Percentiles rank a stretch among this genome's conserved stretches.
Evolutionary conservation across 2,329 filamentous ascomycete species (phyloP).

Genomic region (Colletotrichum sp.): DNA sequence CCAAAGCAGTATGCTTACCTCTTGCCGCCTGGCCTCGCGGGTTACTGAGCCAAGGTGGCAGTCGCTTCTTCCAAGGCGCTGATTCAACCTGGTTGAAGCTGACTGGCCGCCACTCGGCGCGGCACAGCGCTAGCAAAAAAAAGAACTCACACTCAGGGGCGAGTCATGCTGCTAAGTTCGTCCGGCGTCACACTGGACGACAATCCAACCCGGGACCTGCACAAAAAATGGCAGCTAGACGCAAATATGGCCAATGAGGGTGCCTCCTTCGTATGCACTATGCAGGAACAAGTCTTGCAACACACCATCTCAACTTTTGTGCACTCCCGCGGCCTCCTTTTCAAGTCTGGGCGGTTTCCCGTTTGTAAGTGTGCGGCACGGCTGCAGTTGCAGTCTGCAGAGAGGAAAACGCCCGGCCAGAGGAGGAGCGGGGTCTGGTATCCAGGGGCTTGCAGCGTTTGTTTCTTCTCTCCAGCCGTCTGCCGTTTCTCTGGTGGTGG

Average conservation of each 20-base stretch:
- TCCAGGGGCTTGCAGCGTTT: slow-evolving; percentile 1
- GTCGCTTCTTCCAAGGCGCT: neutral
- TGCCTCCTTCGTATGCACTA: neutral
- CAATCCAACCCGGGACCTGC: neutral
- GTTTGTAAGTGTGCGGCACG: neutral
- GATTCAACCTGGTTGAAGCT: neutral
- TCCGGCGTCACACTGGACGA: slow-evolving; percentile 9
- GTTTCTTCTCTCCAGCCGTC: slow-evolving; percentile 1
- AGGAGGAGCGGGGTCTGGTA: neutral
- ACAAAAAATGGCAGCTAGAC: neutral
- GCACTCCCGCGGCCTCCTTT: slow-evolving; percentile 8
- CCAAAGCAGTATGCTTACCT: neutral
- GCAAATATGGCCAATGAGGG: neutral
- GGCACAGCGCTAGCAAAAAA: slow-evolving; percentile 3
- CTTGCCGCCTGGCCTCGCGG: neutral
- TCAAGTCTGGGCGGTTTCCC: slow-evolving; percentile 1
- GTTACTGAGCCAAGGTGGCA: neutral
- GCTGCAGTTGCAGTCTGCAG: neutral
- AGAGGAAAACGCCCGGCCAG: neutral
- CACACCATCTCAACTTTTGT: slow-evolving; percentile 12
- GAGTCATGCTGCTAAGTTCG: slow-evolving; percentile 4
- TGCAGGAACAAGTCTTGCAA: slow-evolving; percentile 10
- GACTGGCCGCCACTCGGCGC: slow-evolving; percentile 18
- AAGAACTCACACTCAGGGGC: slow-evolving; percentile 6
- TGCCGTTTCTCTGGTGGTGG: neutral